Base-by-base conservation (phyloP, 2,329 filamentous ascomycete genomes). In the Fusarium pseudocircinatum region DNA sequence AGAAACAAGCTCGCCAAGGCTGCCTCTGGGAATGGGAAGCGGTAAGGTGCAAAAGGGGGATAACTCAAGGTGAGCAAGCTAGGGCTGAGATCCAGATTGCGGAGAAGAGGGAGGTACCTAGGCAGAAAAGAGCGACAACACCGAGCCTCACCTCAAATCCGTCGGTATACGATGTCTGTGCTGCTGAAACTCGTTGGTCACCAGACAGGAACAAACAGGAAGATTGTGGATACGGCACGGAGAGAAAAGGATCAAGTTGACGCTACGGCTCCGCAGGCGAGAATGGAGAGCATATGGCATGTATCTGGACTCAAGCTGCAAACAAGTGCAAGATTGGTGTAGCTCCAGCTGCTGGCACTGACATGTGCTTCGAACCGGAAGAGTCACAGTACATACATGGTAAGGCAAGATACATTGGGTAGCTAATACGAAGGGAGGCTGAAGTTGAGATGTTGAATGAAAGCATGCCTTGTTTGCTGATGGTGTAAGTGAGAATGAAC, bases 71-170 rank as follows among this genome's bases (percentile, higher is more conserved):
- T 39, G 28, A 56, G 52, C n/a, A 59, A 67, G 58, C 70, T 73
- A 73, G 67, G 66, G 70, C 66, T 73, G 58, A 73, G 58, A 60
- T 73, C 37, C 58, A 68, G 60, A 68, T 71, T 73, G 70, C 50
- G 70, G 70, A 73, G 70, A 69, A 22, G 40, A 24, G 42, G 22
- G 42, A 44, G 34, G 39, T 67, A 22, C 44, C 20, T 47, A 32
- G 64, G 56, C 36, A 60, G 49, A 46, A 53, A 52, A 61, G 61
- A 73, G 39, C 16, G 61, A 60, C 57, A 60, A 37, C 54, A 60
- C 50, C 50, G 42, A 69, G 64, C 64, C 54, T 72, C 59, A 60
- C 69, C 59, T 60, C 64, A 72, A 54, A 20, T 20, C 32, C 37
- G 56, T 65, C 60, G 63, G 70, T 63, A 57, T 69, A 44, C 42